A percentile compares a stretch with the other conserved stretches of the same genome.
Conservation (phyloP, 805 yeast species). For the Lipomyces lipofer region DNA sequence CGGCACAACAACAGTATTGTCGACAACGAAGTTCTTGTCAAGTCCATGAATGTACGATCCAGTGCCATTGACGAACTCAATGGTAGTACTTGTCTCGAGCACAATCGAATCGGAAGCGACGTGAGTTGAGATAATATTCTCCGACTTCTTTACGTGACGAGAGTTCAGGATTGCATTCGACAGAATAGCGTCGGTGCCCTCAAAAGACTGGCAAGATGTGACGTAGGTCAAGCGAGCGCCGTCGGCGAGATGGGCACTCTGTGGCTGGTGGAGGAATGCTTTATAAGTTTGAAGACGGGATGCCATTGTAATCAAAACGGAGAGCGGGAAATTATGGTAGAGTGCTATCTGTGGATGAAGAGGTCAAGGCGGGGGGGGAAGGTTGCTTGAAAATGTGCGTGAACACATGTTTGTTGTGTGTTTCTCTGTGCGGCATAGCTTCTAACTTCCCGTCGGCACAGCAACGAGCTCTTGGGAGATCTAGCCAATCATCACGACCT, state of each 20-base stretch:
- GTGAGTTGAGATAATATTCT: conserved; percentile 27
- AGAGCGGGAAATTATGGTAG: too few species aligned
- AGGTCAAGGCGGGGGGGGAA: too few species aligned
- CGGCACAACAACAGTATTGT: conserved; percentile 31
- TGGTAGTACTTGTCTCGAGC: conserved; percentile 32
- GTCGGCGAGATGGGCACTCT: background rate
- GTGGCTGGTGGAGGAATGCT: conserved; percentile 14
- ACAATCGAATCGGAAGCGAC: conserved; percentile 30
- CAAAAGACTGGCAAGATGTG: conserved; percentile 27
- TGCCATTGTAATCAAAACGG: too few species aligned
- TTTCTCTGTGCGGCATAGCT: too few species aligned
- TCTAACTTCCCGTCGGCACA: too few species aligned
- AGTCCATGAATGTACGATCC: conserved; percentile 35
- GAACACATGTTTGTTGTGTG: too few species aligned
- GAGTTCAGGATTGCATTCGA: conserved; percentile 24
- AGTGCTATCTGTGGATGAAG: too few species aligned
- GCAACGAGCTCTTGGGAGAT: too few species aligned
- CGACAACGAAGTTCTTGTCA: conserved; percentile 34
- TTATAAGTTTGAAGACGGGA: conserved; percentile 13
- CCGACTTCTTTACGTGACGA: conserved; percentile 27
- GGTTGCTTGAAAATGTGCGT: too few species aligned
- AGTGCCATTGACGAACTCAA: conserved; percentile 35
- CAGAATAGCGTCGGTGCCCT: conserved; percentile 28
- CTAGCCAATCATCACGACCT: too few species aligned
- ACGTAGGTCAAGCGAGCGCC: conserved; percentile 28